A percentile compares a stretch with the other conserved stretches of the same genome.
Evolutionary conservation across 192 early-diverging fungal genomes (phyloP).

Genomic region (Borealophlyctis nickersoniae): DNA sequence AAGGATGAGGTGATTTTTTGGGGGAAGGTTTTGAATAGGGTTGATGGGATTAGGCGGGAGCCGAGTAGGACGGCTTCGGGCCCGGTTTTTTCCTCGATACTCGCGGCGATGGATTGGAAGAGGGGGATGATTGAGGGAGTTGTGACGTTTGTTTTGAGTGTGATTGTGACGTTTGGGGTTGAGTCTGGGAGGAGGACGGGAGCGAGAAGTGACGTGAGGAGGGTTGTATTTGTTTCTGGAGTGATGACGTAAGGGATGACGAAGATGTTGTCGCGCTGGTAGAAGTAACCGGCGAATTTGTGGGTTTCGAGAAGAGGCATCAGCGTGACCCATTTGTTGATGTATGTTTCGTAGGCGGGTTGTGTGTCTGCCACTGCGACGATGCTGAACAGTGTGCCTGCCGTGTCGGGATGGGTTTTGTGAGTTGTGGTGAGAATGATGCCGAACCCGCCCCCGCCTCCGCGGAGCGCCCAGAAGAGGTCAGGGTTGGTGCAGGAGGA

Average conservation of each 20-base stretch:
- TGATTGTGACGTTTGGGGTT: neutral
- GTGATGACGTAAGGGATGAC: neutral
- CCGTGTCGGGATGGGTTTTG: slow-evolving; percentile 4
- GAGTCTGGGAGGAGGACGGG: neutral
- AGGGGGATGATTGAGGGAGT: neutral
- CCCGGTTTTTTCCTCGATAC: neutral
- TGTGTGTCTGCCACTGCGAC: neutral
- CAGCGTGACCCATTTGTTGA: neutral
- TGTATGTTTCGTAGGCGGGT: neutral
- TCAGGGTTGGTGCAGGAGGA: slow-evolving; percentile 43
- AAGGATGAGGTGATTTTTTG: neutral
- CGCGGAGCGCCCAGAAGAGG: slow-evolving; percentile 60
- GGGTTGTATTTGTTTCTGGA: too few species aligned
- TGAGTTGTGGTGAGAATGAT: slow-evolving; percentile 7
- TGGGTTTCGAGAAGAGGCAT: neutral
- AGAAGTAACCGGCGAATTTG: neutral
- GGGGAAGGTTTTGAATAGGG: neutral
- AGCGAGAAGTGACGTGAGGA: neutral
- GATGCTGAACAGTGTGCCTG: neutral
- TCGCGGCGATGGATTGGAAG: neutral
- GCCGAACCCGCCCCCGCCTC: slow-evolving; percentile 48
- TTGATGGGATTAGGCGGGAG: neutral
- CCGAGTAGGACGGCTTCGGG: neutral
- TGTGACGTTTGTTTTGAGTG: neutral
- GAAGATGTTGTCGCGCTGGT: neutral